Evolutionary conservation across 2,329 filamentous ascomycete genomes (phyloP).

Genomic region (Apiospora marii): DNA sequence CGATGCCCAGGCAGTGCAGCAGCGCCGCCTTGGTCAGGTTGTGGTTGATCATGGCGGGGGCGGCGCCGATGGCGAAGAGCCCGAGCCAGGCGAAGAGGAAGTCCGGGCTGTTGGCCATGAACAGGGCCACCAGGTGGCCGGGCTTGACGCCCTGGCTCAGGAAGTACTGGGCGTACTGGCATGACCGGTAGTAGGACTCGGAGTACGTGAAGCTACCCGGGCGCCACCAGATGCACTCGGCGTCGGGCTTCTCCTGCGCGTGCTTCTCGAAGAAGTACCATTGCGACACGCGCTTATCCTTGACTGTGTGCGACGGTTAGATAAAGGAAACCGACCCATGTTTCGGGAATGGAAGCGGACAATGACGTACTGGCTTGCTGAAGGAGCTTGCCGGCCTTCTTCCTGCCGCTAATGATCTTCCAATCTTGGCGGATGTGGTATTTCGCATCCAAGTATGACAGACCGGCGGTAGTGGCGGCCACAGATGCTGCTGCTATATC

Average conservation of each 20-base stretch:
- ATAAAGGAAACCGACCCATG: neutral
- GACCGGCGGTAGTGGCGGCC: slow-evolving; percentile 46
- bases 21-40: slow-evolving; percentile 70
- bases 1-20: slow-evolving; percentile 70
- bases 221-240: slow-evolving; percentile 73
- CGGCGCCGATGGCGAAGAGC: slow-evolving; percentile 70
- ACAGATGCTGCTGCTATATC: slow-evolving; percentile 39
- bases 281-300: slow-evolving; percentile 61
- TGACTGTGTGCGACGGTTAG: slow-evolving; percentile 44
- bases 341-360: slow-evolving; percentile 20
- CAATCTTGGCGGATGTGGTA: slow-evolving; percentile 72
- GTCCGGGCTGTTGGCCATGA: slow-evolving; percentile 72
- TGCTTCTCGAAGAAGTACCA: slow-evolving; percentile 72
- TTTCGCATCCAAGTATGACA: slow-evolving; percentile 74
- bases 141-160: slow-evolving; percentile 64
- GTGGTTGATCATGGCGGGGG: slow-evolving; percentile 76
- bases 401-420: slow-evolving; percentile 50
- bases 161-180: slow-evolving; percentile 70
- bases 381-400: slow-evolving; percentile 52
- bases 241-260: slow-evolving; percentile 58
- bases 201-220: slow-evolving; percentile 66
- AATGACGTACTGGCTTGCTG: slow-evolving; percentile 54
- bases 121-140: slow-evolving; percentile 69
- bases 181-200: slow-evolving; percentile 61
- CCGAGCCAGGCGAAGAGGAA: slow-evolving; percentile 73